Evolutionary conservation across 2,329 filamentous ascomycete species (phyloP).

Genomic region (Harringtonia lauricola): DNA sequence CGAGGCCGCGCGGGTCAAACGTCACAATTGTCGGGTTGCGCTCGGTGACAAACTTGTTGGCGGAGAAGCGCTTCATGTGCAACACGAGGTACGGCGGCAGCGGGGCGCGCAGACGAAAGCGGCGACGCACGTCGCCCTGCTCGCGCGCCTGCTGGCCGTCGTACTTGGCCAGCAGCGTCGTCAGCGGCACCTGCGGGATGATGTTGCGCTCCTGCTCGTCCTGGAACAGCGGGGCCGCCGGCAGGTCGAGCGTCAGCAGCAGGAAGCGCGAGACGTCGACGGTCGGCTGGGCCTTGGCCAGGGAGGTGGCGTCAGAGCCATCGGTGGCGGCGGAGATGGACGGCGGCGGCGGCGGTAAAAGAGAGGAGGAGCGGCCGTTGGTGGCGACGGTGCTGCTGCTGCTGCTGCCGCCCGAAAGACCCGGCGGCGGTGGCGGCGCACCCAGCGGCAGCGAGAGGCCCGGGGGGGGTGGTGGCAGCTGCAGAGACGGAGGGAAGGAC

Average conservation of each 20-base stretch:
- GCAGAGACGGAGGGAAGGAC: neutral
- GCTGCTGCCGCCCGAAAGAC: no score
- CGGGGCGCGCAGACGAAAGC: conserved; percentile 82
- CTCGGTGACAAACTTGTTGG: conserved; percentile 93
- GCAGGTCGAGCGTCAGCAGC: conserved; percentile 86
- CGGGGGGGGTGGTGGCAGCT: neutral
- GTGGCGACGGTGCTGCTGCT: no score
- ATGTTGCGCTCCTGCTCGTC: conserved; percentile 92
- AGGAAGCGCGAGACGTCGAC: conserved; percentile 71
- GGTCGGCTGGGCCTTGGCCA: conserved; percentile 45
- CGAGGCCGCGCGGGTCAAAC: conserved; percentile 72
- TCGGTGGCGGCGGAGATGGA: neutral
- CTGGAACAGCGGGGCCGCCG: conserved; percentile 86
- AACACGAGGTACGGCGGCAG: conserved; percentile 85
- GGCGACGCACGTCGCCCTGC: conserved; percentile 74
- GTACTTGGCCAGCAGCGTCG: conserved; percentile 80
- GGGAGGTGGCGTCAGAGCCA: neutral
- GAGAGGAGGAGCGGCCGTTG: no score
- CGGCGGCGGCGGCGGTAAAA: neutral
- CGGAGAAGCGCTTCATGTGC: conserved; percentile 93
- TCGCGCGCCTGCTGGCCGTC: conserved; percentile 82
- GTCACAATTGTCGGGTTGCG: conserved; percentile 98
- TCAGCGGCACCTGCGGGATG: conserved; percentile 83
- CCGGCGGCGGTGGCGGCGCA: no score
- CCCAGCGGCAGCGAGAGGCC: neutral